Conservation (phyloP, 345 rosid genomes). For the Hypericum androsaemum region DNA sequence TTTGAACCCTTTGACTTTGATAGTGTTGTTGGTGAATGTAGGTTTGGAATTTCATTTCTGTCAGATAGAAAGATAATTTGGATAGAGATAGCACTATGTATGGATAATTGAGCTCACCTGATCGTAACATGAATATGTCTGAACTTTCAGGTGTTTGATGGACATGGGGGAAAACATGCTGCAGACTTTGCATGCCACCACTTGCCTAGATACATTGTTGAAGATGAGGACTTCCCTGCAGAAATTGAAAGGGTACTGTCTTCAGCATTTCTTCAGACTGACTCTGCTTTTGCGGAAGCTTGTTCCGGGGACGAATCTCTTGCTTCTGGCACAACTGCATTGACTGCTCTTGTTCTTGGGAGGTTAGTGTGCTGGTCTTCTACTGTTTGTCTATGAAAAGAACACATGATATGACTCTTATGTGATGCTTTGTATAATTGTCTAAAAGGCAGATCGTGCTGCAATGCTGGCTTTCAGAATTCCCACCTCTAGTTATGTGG, state of each 20-base stretch:
- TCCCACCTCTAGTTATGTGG: too few species aligned
- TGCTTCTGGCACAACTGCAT: conserved; percentile 85
- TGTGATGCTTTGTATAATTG: neutral
- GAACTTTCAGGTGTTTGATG: conserved; percentile 56
- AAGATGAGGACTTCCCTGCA: conserved; percentile 56
- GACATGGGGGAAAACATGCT: conserved; percentile 91
- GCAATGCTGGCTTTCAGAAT: too few species aligned
- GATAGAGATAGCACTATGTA: neutral
- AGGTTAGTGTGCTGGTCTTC: conserved; percentile 35
- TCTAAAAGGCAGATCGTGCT: neutral
- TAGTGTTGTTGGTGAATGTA: neutral
- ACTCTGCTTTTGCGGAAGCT: conserved; percentile 68
- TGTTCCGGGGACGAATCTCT: conserved; percentile 53
- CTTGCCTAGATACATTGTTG: conserved; percentile 60
- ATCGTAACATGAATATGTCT: neutral
- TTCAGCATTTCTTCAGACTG: conserved; percentile 78
- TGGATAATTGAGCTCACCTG: neutral
- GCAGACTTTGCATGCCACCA: conserved; percentile 65
- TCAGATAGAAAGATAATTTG: neutral
- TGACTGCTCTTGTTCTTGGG: conserved; percentile 71
- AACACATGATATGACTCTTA: neutral
- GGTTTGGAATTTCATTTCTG: neutral
- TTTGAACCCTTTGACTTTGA: neutral
- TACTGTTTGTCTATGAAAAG: neutral
- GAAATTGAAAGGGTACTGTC: conserved; percentile 58